Base-by-base conservation (phyloP, 1,284 basidiomycete species). In the Pseudozyma hubeiensis region DNA sequence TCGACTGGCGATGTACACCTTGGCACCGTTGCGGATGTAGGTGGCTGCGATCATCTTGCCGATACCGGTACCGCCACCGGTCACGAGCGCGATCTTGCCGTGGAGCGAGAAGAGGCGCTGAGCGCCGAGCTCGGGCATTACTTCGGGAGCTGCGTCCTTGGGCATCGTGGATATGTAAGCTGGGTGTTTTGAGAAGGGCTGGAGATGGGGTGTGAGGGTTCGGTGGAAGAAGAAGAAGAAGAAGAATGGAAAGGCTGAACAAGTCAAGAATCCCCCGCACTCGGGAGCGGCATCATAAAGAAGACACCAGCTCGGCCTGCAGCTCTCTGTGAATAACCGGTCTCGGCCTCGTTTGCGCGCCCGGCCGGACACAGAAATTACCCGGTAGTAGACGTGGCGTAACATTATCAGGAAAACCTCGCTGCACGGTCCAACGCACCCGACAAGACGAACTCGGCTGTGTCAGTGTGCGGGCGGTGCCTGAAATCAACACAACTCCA, bases 1-100 rank as follows among this genome's bases (percentile, higher is more conserved):
- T 51, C 92, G 87, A 4, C 91, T 91, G 9, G 93, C 93, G 77
- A 95, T 93, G 85, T 94, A 92, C 31, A 93, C 91, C 44, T 81
- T 79, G 39, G 90, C 91, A 8, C 92, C 92, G 77, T 93, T 94
- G 85, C 90, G 89, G 1, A 91, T 91, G 75, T 92, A 90, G 0
- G 90, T 90, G 0, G 89, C 87, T 7, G 93, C 90, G 75, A 94
- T 93, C 89, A 93, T 83, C 72, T 81, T 81, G 53, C 81, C 81
- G n/a, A 83, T 67, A 43, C 81, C 81, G 6, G 80, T 80, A 17
- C 69, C 82, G 35, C 92, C 92, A 3, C 92, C 92, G 5, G 91
- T 93, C 16, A 93, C 88, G 46, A 93, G 88, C 41, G 91, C 85
- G 34, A 85, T 69, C 86, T 93, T 93, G 69, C 89, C 91, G 81